Percentiles rank a stretch among this genome's conserved stretches.
Evolutionary conservation across 2,329 filamentous ascomycete genomes (phyloP).

Genomic region (Gaeumannomyces tritici): DNA sequence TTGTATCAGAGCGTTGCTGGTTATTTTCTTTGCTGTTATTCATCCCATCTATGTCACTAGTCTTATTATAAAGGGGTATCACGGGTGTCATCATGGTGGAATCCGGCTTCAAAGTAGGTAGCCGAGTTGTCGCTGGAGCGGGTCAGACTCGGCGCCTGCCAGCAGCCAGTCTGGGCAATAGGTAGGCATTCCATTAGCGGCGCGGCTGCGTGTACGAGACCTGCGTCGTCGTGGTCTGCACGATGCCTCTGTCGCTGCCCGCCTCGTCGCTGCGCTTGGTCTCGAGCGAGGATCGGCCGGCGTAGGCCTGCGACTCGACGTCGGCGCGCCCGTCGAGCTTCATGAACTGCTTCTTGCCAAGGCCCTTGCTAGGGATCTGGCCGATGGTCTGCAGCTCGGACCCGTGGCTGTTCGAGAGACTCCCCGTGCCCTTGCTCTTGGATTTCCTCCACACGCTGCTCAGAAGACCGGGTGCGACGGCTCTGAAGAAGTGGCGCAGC

Average conservation of each 20-base stretch:
- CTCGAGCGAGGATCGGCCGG: not conserved
- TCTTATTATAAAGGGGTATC: too few relatives aligned
- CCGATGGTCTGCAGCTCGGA: not conserved
- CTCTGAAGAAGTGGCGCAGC: constrained; percentile 3
- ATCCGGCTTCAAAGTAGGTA: too few relatives aligned
- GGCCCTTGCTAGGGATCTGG: not conserved
- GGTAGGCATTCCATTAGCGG: not conserved
- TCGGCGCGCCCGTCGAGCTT: not conserved
- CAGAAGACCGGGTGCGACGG: not conserved
- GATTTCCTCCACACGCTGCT: not conserved
- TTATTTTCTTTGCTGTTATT: too few relatives aligned
- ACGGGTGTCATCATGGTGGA: too few relatives aligned
- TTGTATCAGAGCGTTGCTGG: too few relatives aligned
- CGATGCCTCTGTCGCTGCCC: not conserved
- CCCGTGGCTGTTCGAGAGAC: not conserved
- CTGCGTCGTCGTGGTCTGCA: not conserved
- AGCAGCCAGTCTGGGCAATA: too few relatives aligned
- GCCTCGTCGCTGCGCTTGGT: not conserved
- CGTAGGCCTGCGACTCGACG: not conserved
- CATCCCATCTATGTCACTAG: too few relatives aligned
- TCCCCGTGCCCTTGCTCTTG: not conserved
- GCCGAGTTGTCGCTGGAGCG: too few relatives aligned
- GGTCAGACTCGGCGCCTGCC: too few relatives aligned
- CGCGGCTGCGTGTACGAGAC: not conserved
- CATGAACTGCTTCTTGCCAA: not conserved